Base-by-base conservation (phyloP, 208 protist genomes). In the Acanthamoeba castellanii region DNA sequence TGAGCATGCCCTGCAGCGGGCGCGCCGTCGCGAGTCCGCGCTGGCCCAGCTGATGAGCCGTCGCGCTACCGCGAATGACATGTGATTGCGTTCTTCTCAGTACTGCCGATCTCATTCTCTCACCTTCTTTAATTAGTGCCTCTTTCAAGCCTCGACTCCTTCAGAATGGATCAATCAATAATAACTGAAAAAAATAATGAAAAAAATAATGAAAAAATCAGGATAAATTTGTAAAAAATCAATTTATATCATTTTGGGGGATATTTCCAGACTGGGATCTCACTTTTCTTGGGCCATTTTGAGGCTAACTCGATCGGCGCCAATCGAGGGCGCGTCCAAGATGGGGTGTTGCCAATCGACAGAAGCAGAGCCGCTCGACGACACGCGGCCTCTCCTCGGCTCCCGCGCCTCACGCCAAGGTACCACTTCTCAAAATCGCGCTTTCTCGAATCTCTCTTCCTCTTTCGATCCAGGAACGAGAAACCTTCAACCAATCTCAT, bases 1-100 rank as follows among this genome's bases (percentile, higher is more conserved):
- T 32, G 32, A 91, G 50, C 52, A 91, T 91, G 18, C 52, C 84
- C 52, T 72, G 64, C 64, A 72, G 64, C 64, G 57, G 57, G 57
- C 57, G 57, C 57, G 64, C 64, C 22, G 64, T 72, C 64, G 64
- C 64, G 2, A 72, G 6, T 3, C 64, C 64, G 9, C 64, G n/a
- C 7, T 20, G 64, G 64, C 64, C 6, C 14, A 13, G 4, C 13
- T 25, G 20, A 18, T 13, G 55, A 61, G 2, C 18, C 55, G 20
- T 1, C 13, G 57, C 22, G 13, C 20, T 64, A 18, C 57, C 20
- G 57, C 22, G 57, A 20, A 27, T 27, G 6, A 64, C 57, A 18
- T 64, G 57, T 27, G 57, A 64, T 64, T 64, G 57, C 57, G 57
- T 64, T 64, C 57, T 64, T 20, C 37, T 42, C 37, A 20, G 57